Percentiles rank a stretch among this genome's conserved stretches.
These are phyloP conservation scores for Debaryomycetaceae sp. DNA, from an alignment of 1,139 yeast species.

Conservation along the genomic window DNA sequence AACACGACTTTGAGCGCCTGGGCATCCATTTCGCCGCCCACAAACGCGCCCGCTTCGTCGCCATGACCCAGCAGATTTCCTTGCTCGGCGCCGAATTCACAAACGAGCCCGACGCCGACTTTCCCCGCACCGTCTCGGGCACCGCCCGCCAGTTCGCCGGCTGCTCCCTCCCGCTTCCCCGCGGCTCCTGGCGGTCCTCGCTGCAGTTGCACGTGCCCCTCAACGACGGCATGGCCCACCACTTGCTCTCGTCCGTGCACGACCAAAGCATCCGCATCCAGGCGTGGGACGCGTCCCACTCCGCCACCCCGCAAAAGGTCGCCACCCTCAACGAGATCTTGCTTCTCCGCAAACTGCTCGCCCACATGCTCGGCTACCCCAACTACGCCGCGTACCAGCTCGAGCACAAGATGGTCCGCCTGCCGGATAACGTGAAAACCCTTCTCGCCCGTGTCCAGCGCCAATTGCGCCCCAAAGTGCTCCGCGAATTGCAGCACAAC, in stretches of 20 bases:
- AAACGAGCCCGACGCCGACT: conserved; percentile 6
- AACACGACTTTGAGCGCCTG: conserved; percentile 81
- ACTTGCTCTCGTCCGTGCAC: conserved; percentile 50
- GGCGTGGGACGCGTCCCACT: conserved; percentile 69
- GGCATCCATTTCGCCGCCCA: conserved; percentile 76
- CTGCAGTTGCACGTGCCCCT: conserved; percentile 37
- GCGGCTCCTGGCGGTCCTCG: conserved; percentile 2
- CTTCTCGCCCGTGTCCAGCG: conserved; percentile 56
- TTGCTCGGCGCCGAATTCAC: conserved; percentile 71
- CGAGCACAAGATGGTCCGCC: conserved; percentile 83
- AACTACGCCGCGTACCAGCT: conserved; percentile 76
- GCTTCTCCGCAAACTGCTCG: conserved; percentile 57
- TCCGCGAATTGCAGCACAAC: background rate
- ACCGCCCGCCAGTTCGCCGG: conserved; percentile 20
- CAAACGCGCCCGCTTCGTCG: conserved; percentile 61
- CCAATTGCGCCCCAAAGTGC: conserved; percentile 11
- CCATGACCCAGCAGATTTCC: conserved; percentile 72
- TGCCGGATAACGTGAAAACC: conserved; percentile 62
- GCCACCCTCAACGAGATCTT: conserved; percentile 47
- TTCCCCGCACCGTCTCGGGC: conserved; percentile 22
- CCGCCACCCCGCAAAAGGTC: conserved; percentile 49
- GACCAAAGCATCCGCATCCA: conserved; percentile 49
- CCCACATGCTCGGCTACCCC: conserved; percentile 60
- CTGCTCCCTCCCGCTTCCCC: conserved; percentile 15
- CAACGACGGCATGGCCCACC: conserved; percentile 56